Evolutionary conservation across 331 rosid species (phyloP).

Genomic region (Acacia concinna): DNA sequence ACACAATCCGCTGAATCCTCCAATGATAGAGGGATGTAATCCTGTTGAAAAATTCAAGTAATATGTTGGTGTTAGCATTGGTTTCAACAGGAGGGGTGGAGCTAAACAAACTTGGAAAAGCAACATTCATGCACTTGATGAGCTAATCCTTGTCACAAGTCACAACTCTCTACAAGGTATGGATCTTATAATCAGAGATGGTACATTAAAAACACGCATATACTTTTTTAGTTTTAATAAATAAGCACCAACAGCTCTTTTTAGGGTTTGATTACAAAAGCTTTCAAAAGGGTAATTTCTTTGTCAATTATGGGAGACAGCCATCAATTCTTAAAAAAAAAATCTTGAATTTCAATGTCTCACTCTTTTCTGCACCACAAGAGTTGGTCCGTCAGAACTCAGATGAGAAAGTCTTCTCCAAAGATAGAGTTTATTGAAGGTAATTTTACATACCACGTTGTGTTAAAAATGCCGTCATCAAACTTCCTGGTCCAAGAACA

Average conservation of each 20-base stretch:
- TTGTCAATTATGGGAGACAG: neutral
- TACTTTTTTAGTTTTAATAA: neutral
- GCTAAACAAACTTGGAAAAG: neutral
- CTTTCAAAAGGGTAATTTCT: neutral
- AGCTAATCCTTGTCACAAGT: neutral
- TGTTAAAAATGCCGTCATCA: conserved; percentile 97
- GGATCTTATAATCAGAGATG: neutral
- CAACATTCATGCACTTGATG: neutral
- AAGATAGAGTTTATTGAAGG: neutral
- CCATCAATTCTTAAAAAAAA: conserved; percentile 1
- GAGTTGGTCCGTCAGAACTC: neutral
- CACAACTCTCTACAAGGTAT: neutral
- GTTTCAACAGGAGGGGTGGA: neutral
- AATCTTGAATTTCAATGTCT: conserved; percentile 1
- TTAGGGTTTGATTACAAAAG: neutral
- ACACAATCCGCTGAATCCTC: conserved; percentile 89
- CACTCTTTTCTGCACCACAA: neutral
- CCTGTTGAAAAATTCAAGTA: conserved; percentile 51
- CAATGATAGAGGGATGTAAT: conserved; percentile 82
- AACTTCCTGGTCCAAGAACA: conserved; percentile 94
- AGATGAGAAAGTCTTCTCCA: neutral
- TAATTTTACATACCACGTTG: conserved; percentile 68
- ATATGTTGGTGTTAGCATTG: neutral
- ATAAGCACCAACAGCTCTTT: neutral
- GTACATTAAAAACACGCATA: neutral